Evolutionary conservation across 768 basidiomycete genomes (phyloP), one percentile per base, ranked within the genome.

Genomic region (Polyporus arcularius): DNA sequence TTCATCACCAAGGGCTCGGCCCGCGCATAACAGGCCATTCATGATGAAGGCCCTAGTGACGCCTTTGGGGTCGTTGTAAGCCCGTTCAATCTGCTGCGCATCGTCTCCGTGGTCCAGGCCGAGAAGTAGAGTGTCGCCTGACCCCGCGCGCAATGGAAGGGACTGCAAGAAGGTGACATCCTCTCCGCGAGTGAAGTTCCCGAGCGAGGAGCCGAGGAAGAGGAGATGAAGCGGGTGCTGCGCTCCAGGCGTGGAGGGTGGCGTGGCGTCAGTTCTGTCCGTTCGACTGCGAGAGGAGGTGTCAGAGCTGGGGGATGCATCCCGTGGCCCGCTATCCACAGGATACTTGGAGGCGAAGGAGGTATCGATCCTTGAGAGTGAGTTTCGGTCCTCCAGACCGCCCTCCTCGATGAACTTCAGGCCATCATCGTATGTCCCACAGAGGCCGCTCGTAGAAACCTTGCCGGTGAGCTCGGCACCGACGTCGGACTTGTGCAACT

Each of bases 361-460:
- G 5, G 60, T 47, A 16, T 59, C 47, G 42, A 66, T 43, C 28
- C 55, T 63, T 21, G 53, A 57, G 21, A 68, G 55, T 15, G 45
- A 58, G 31, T 60, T 65, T 31, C 63, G 60, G 2, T 66, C 75
- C 10, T 77, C 68, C 30, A 92, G 74, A 18, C 86, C 88, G 10
- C 89, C 88, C 47, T 85, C 79, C 43, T 83, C 75, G 56, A 96
- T 80, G 70, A 89, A 94, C 60, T 87, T 87, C 43, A 98, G 78
- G 2, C 96, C 95, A 32, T 89, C 89, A 52, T 96, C 87, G 72
- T 94, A 98, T 3, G 94, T 96, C 26, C 93, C 96, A 72, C 92
- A 92, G 65, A 98, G 82, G 21, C 96, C 97, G 59, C 87, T 88
- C 41, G 86, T 87, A 2, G 83, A 78, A 38, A 98, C 86, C 68